Base-by-base conservation (phyloP, 208 protist species). In the Herpetomonas tarakana region DNA sequence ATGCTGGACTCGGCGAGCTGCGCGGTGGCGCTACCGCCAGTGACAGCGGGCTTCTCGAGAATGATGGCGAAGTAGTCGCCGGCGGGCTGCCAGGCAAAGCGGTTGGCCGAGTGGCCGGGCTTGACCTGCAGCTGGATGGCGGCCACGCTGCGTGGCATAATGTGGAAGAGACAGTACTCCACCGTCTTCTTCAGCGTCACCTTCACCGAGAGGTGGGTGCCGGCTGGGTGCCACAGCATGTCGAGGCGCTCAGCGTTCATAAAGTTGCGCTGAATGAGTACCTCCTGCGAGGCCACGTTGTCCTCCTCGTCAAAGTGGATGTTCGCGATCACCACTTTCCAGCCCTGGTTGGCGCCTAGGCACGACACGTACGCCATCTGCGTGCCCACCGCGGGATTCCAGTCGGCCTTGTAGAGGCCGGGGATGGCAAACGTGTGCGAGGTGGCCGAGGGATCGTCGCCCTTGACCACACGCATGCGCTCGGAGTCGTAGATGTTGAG, bases 141-240 rank as follows among this genome's bases (percentile, higher is more conserved):
- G 14, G 85, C 70, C 1, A 88, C 83, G 62, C 72, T 63, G 57
- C 78, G 82, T 53, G 56, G 53, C 3, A 64, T 76, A 56, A 93
- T 74, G 61, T 86, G 69, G 68, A 91, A 93, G 25, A 96, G 70
- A 29, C 79, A 82, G 67, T 92, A 96, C 76, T 93, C 85, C 18
- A 74, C 86, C 21, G 73, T 59, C 24, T 83, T 73, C 35, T 77
- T 63, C 31, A 80, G 74, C 11, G 71, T 71, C 28, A 91, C 81
- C 75, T 92, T 92, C 24, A 92, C 77, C 26, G 86, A 77, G 18
- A 96, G 78, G 61, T 90, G 76, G 4, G 85, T 92, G 39, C 90
- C 90, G 25, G 82, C 77, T 22, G 90, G 90, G 66, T 93, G 86
- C 90, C 90, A 96, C 30, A 96, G 72, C 60, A 96, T 83, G 46